These are phyloP conservation scores for Colletotrichum sojae DNA, from an alignment of 2,329 filamentous ascomycete species.

Conservation along the genomic window DNA sequence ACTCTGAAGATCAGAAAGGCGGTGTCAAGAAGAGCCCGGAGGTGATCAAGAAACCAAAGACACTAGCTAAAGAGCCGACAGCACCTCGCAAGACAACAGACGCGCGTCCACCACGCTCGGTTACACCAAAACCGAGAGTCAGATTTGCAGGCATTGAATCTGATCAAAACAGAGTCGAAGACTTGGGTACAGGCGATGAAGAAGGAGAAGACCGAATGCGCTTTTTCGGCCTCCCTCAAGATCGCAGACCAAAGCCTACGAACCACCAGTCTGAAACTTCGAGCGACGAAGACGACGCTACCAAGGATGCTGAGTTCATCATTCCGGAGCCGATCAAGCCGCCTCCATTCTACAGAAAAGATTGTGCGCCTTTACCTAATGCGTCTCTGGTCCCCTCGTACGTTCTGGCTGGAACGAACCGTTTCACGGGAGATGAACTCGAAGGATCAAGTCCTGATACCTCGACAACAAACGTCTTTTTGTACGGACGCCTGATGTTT, in stretches of 20 bases:
- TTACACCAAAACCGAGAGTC: no score
- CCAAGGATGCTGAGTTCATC: background rate
- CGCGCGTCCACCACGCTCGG: no score
- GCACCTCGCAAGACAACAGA: no score
- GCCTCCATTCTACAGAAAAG: background rate
- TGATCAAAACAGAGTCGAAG: no score
- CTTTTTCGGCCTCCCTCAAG: background rate
- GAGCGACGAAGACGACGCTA: background rate
- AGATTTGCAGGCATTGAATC: no score
- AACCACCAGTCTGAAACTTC: background rate
- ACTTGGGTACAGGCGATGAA: no score
- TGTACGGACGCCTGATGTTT: background rate
- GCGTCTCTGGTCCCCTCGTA: background rate
- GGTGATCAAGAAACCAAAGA: no score
- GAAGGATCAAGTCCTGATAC: background rate
- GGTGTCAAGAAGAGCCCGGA: no score
- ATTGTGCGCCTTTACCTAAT: background rate
- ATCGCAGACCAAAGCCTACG: background rate
- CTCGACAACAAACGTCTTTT: background rate
- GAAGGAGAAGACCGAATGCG: background rate
- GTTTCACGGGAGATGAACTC: background rate
- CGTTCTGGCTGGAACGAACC: background rate
- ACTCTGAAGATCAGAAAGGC: no score
- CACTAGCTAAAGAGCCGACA: no score
- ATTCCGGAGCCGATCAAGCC: background rate